Evolutionary conservation across 306 rosid genomes (phyloP), one percentile per base, ranked within the genome.

Genomic region (Acacia acuminata): DNA sequence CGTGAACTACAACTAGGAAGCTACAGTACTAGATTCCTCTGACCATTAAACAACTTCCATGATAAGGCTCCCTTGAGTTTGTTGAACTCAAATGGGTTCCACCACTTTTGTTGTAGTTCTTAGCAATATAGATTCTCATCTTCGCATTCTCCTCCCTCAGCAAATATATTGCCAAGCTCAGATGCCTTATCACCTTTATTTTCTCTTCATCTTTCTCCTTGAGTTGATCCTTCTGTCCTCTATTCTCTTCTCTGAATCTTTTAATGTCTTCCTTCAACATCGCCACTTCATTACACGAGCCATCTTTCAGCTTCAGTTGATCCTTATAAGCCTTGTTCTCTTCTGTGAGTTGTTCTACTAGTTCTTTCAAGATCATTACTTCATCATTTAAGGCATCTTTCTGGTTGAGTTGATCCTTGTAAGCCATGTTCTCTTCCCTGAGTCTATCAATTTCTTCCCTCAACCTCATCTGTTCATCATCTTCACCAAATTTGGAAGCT

Each of bases 121-220:
- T 84, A 10, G 88, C 81, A 76, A 89, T 56, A 80, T 72, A 83
- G 79, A 78, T 87, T 77, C 86, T 93, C 85, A 93, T 90, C 84
- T 76, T 81, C 47, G 80, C 81, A 83, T 93, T 94, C 78, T 93
- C 97, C 73, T 93, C 87, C 84, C 89, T 93, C 78, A 93, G 84
- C 83, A 93, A 1, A 86, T 91, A 89, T 50, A 94, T 83, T 5
- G 98, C 92, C 14, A 89, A 61, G 80, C 98, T 93, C 71, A 94
- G 80, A 30, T 94, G 98, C 47, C 89, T 82, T 84, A 94, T 93
- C 10, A 86, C 98, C 76, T 90, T 94, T 60, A 85, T 88, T 82
- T 93, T 94, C 85, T 89, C 94, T 82, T 86, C 92, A 86, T 94
- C 94, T 78, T 94, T 94, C 85, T 81, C 86, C 87, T 77, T 56